Percentiles rank a stretch among this genome's conserved stretches.
These are phyloP conservation scores for Vigna radiata DNA, from an alignment of 306 rosid species.

Conservation along the genomic window DNA sequence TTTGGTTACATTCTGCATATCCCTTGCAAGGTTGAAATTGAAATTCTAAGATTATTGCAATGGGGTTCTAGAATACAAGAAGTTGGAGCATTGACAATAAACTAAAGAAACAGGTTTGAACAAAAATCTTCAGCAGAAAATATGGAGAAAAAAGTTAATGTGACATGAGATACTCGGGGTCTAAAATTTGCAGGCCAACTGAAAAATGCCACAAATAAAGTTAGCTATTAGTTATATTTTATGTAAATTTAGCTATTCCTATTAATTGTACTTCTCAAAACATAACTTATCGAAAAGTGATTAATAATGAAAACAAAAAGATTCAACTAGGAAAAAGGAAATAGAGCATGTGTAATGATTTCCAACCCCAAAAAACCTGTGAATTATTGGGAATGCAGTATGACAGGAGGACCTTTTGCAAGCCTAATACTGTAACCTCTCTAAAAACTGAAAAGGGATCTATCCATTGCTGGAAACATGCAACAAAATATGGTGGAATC, in stretches of 20 bases:
- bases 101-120: slow-evolving; percentile 19
- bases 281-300: neutral
- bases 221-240: neutral
- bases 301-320: neutral
- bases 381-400: neutral
- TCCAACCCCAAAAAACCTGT: slow-evolving; percentile 1
- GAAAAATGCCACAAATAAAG: neutral
- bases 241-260: no score
- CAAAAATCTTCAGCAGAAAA: slow-evolving; percentile 28
- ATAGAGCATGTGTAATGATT: slow-evolving; percentile 24
- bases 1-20: slow-evolving; percentile 9
- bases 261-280: neutral
- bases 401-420: slow-evolving; percentile 7
- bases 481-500: slow-evolving; percentile 46
- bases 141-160: slow-evolving; percentile 11
- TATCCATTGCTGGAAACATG: slow-evolving; percentile 45
- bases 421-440: slow-evolving; percentile 26
- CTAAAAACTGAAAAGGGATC: slow-evolving; percentile 31
- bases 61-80: neutral
- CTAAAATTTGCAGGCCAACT: slow-evolving; percentile 34
- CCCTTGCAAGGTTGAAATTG: slow-evolving; percentile 11
- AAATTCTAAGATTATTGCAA: slow-evolving; percentile 6
- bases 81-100: neutral
- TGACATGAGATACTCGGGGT: neutral
- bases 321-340: neutral